Conservation (phyloP, 108 stramenopile genomes). For the Pseudonitzschia delicatissima region DNA sequence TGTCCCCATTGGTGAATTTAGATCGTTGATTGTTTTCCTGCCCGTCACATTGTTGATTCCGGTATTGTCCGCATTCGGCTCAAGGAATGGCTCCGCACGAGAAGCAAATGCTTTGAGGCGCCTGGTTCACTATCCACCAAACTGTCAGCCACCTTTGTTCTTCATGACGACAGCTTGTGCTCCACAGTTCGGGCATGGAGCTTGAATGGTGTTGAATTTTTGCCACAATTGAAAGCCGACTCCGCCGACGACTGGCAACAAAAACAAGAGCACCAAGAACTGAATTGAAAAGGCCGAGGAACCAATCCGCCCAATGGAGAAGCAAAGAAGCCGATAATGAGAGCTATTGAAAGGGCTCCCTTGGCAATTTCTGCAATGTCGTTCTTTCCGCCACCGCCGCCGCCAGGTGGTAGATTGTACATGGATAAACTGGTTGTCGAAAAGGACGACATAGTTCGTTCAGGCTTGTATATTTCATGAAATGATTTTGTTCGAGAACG, state of each 20-base stretch:
- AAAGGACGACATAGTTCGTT: neutral
- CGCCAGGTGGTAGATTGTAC: constrained; percentile 39
- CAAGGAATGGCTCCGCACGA: constrained; percentile 62
- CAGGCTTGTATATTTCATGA: neutral
- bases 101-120: constrained; percentile 54
- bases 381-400: constrained; percentile 7
- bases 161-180: constrained; percentile 43
- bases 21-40: constrained; percentile 36
- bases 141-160: constrained; percentile 36
- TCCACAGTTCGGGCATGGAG: constrained; percentile 70
- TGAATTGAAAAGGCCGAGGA: constrained; percentile 68
- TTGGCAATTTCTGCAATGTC: constrained; percentile 27
- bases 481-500: neutral
- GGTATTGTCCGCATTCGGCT: constrained; percentile 33
- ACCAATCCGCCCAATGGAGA: constrained; percentile 70
- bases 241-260: constrained; percentile 50
- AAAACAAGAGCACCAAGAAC: constrained; percentile 50
- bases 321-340: constrained; percentile 52
- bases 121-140: neutral
- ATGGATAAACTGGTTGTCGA: constrained; percentile 19
- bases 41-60: constrained; percentile 32
- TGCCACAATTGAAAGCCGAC: constrained; percentile 64
- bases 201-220: constrained; percentile 57
- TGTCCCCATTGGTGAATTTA: constrained; percentile 45
- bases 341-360: constrained; percentile 18